Conservation (phyloP, 2,329 filamentous ascomycete genomes). For the Pseudocercospora fijiensis region DNA sequence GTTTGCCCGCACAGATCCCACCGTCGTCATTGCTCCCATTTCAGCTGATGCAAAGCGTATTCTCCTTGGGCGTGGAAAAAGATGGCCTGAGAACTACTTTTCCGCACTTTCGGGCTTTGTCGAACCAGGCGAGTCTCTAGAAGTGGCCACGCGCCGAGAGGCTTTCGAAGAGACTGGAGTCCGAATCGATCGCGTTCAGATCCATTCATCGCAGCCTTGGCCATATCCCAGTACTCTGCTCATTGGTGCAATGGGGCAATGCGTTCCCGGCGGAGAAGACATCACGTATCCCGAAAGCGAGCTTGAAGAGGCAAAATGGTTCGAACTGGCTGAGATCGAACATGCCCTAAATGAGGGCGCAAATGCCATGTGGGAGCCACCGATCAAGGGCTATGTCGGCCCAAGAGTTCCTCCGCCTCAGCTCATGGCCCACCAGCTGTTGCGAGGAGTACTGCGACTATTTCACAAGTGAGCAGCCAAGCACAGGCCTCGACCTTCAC, state of each 20-base stretch:
- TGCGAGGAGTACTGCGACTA: conserved; percentile 25
- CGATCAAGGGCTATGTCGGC: conserved; percentile 25
- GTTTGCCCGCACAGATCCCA: conserved; percentile 28
- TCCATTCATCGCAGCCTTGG: conserved; percentile 85
- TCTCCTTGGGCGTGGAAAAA: conserved; percentile 25
- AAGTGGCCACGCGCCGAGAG: conserved; percentile 79
- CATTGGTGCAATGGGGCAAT: conserved; percentile 55
- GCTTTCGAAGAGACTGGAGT: conserved; percentile 86
- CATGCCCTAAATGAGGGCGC: conserved; percentile 26
- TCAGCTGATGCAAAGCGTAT: conserved; percentile 26
- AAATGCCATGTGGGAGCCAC: conserved; percentile 30
- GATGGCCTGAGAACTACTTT: conserved; percentile 30
- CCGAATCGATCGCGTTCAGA: conserved; percentile 70
- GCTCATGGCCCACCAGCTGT: conserved; percentile 28
- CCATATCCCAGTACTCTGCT: conserved; percentile 82
- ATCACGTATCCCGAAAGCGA: conserved; percentile 29
- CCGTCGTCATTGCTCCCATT: conserved; percentile 27
- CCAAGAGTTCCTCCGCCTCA: conserved; percentile 26
- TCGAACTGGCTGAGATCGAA: conserved; percentile 27
- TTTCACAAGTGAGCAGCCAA: conserved; percentile 20
- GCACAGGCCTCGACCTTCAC: not conserved
- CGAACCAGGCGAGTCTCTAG: conserved; percentile 80
- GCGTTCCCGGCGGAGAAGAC: conserved; percentile 24
- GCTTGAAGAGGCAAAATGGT: conserved; percentile 29
- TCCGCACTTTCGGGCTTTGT: conserved; percentile 61